Base-by-base conservation (phyloP, 1,284 basidiomycete species). In the Phellopilus nigrolimitatus region DNA sequence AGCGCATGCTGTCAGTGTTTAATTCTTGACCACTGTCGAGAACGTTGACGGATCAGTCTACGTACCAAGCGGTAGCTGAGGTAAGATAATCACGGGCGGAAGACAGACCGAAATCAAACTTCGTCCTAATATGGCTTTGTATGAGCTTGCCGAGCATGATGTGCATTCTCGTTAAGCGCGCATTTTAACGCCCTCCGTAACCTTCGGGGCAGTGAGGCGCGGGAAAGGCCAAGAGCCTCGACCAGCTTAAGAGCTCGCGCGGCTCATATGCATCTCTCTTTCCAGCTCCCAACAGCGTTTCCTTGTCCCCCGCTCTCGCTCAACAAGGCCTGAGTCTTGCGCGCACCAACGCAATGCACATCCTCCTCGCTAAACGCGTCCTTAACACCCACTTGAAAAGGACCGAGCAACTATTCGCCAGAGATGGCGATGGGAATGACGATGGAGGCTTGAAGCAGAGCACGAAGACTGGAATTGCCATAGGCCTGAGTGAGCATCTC, bases 381-480 rank as follows among this genome's bases (percentile, higher is more conserved):
- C 12, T 15, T 8, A 13, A 37, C 10, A 17, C n/a, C 10, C 34
- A 8, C 34, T 10, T 15, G 12, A 39, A 46, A 24, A 13, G 13
- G 1, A 22, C 43, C 6, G 30, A 3, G 13, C 38, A 53, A 27
- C 51, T 48, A 27, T 12, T 21, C 13, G 15, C 27, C 25, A 38
- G 47, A 27, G 22, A 47, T 17, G 44, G 34, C 30, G 34, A 15
- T 15, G 34, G n/a, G n/a, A 31, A 47, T 21, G 51, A 45, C 24
- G 46, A 45, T 34, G 47, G 53, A 24, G 49, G 38, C 13, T 6
- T 55, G 34, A 47, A 50, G 42, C 28, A 28, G 31, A 47, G 13
- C 37, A 55, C 53, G 24, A 51, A 51, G 38, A 24, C 51, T 19
- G 53, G 53, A 21, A 55, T 55, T 17, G 44, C 44, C 44, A 36